phyloP scores from a whole-genome alignment of 768 basidiomycete genomes.

The Tephrocybe sp. region DNA sequence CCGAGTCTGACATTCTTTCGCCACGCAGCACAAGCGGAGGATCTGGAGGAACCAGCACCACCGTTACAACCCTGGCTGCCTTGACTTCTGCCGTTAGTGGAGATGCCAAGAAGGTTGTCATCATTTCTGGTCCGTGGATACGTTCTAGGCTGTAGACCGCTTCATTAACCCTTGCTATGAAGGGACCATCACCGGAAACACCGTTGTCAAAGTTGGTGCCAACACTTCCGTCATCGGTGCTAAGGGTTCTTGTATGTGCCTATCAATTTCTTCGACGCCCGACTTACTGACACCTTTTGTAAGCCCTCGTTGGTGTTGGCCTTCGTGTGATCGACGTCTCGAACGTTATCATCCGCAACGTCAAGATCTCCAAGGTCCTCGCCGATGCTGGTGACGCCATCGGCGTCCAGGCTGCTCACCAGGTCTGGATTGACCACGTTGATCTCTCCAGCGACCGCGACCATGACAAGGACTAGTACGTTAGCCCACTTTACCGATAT shows the following conservation, averaged over 20 bases:
- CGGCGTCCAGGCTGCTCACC: conserved; percentile 37
- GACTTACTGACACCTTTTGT: neutral
- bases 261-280: neutral
- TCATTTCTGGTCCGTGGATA: conserved; percentile 36
- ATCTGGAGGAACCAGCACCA: conserved; percentile 41
- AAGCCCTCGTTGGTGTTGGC: conserved; percentile 45
- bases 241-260: conserved; percentile 34
- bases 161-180: neutral
- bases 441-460: conserved; percentile 46
- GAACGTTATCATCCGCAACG: conserved; percentile 51
- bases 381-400: conserved; percentile 46
- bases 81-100: conserved; percentile 42
- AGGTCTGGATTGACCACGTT: conserved; percentile 47
- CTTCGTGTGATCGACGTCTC: conserved; percentile 40
- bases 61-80: conserved; percentile 40
- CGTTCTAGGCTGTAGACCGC: neutral
- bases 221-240: conserved; percentile 45
- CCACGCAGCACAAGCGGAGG: conserved; percentile 41
- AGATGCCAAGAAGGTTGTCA: conserved; percentile 40
- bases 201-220: conserved; percentile 40
- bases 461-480: conserved; percentile 35
- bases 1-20: neutral
- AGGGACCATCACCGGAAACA: conserved; percentile 44
- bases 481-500: neutral
- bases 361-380: conserved; percentile 49